These are phyloP conservation scores for Trichoderma sp. DNA, from an alignment of 2,329 filamentous ascomycete genomes.

Conservation along the genomic window DNA sequence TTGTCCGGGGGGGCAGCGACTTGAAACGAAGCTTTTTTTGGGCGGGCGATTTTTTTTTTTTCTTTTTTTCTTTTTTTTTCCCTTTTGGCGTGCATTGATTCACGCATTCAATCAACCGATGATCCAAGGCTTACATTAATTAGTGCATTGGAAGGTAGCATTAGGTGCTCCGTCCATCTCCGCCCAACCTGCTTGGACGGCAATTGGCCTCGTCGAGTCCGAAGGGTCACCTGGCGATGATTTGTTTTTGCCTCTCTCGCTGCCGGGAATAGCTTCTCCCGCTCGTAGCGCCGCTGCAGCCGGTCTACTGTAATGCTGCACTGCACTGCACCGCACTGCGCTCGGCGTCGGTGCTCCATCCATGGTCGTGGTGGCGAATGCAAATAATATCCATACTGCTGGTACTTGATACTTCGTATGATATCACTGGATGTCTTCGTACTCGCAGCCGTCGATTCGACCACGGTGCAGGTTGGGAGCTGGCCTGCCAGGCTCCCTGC, in stretches of 20 bases:
- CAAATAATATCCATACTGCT: neutral
- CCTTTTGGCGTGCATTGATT: slow-evolving; percentile 6
- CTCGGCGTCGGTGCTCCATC: neutral
- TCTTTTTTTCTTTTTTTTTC: neutral
- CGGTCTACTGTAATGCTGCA: too few species aligned
- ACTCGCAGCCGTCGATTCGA: slow-evolving; percentile 11
- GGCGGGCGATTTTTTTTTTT: neutral
- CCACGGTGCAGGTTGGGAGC: neutral
- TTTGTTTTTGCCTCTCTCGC: neutral
- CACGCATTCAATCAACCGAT: slow-evolving; percentile 1
- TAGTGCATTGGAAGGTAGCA: neutral
- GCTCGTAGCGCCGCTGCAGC: neutral
- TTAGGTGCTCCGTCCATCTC: slow-evolving; percentile 3
- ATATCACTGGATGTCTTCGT: neutral
- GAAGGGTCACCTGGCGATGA: neutral
- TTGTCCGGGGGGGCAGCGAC: slow-evolving; percentile 16
- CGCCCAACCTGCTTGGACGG: neutral
- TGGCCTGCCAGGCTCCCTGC: slow-evolving; percentile 1
- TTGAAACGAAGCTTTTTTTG: slow-evolving; percentile 19
- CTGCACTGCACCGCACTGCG: too few species aligned
- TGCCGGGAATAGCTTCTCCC: neutral
- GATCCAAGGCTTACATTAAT: neutral
- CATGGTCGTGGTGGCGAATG: neutral
- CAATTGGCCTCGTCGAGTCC: neutral
- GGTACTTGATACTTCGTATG: neutral